Evolutionary conservation across 768 basidiomycete genomes (phyloP), one percentile per base, ranked within the genome.

Genomic region (Auriculariales sp.): DNA sequence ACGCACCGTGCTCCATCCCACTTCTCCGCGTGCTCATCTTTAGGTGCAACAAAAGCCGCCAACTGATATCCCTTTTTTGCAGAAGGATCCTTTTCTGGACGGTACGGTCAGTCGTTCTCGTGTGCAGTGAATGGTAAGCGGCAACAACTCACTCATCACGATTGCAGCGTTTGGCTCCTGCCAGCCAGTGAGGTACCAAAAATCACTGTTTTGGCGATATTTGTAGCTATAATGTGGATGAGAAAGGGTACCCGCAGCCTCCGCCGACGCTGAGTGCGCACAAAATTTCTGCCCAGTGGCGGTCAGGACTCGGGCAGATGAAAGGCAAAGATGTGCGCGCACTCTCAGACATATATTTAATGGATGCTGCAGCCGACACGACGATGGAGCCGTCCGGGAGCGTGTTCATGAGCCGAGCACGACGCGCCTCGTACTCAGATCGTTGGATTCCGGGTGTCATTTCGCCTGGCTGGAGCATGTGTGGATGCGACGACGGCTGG

Each of bases 131-230:
- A 22, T 22, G 22, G 25, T 5, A 10, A 12, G 3, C 28, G 1
- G 19, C 47, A 12, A 52, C 3, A 44, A 50, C 70, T 31, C 46
- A 87, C 90, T 80, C 42, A 99, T 71, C 32, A 97, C 71, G 35
- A 98, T 68, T 0, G 88, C 92, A 15, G 94, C 77, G 50, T 94
- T 84, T 1, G 92, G 88, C 61, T 98, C 94, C 51, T 90, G 79
- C 58, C 95, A 95, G 10, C 95, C 95, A 0, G 95, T 95, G 12
- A 99, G 70, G 63, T 99, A 98, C 84, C 84, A 90, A 62, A 93
- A 88, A 64, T 94, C 83, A 31, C 87, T 90, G 0, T 79, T 78
- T 65, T 94, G 94, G 22, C 94, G 78, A 61, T 88, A 95, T 62
- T 92, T 92, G 72, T 97, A 95, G 64, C 93, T 98, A 60, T 29